Percentiles rank a stretch among this genome's conserved stretches.
Conservation (phyloP, 2,329 filamentous ascomycete genomes). For the Fusarium sp. region DNA sequence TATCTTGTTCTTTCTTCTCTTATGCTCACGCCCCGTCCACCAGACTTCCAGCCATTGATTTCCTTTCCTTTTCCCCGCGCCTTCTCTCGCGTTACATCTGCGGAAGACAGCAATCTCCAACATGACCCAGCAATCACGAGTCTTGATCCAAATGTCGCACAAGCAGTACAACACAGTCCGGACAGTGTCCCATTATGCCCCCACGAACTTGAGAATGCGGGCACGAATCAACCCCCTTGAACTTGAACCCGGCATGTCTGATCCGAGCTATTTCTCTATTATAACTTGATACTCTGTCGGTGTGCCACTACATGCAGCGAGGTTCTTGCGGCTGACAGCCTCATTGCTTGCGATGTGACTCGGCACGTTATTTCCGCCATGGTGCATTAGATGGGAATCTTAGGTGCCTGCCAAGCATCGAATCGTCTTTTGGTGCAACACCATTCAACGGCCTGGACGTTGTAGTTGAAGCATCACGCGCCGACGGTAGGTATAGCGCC, state of each 20-base stretch:
- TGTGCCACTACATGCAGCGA: conserved; percentile 16
- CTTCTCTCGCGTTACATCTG: conserved; percentile 4
- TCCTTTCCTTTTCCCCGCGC: conserved; percentile 3
- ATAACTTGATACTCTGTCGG: background rate
- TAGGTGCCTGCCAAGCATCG: conserved; percentile 5
- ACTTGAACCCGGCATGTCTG: conserved; percentile 31
- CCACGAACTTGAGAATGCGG: conserved; percentile 30
- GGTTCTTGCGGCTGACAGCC: conserved; percentile 13
- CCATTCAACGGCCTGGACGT: background rate
- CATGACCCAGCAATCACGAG: conserved; percentile 6
- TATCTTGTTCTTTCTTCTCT: background rate
- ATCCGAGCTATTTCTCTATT: conserved; percentile 25
- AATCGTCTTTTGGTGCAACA: conserved; percentile 1
- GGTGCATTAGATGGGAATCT: conserved; percentile 20
- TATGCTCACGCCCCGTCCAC: conserved; percentile 26
- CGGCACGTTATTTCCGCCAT: conserved; percentile 37
- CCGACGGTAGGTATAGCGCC: background rate
- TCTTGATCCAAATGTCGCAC: background rate
- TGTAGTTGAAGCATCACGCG: conserved; percentile 10
- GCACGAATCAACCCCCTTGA: conserved; percentile 36
- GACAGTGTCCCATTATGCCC: background rate
- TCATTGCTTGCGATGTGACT: conserved; percentile 22
- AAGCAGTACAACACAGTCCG: background rate
- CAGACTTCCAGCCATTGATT: background rate
- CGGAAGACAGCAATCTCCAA: conserved; percentile 6